Conservation (phyloP, 2,329 filamentous ascomycete species). For the Triangularia verruculosa region DNA sequence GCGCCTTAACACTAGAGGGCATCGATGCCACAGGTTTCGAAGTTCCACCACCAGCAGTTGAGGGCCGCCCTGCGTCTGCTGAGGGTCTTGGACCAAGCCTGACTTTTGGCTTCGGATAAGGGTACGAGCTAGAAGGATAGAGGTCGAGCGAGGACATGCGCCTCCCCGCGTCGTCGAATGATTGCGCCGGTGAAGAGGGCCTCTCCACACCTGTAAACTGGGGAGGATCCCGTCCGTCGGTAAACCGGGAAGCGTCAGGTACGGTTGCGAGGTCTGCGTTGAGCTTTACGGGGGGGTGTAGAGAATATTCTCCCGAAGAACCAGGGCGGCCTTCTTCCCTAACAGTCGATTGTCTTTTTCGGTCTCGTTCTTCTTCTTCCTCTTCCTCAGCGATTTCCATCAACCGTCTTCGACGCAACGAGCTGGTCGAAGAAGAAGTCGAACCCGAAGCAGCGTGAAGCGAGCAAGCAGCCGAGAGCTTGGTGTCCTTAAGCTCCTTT, state of each 20-base stretch:
- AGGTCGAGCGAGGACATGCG: slow-evolving; percentile 52
- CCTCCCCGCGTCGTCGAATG: slow-evolving; percentile 40
- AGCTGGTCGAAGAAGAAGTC: slow-evolving; percentile 79
- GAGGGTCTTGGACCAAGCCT: slow-evolving; percentile 87
- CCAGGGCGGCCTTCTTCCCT: slow-evolving; percentile 41
- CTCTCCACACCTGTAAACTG: slow-evolving; percentile 48
- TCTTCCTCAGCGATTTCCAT: slow-evolving; percentile 94
- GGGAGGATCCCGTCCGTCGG: slow-evolving; percentile 48
- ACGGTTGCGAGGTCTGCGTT: slow-evolving; percentile 51
- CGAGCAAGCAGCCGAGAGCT: slow-evolving; percentile 83
- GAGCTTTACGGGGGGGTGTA: slow-evolving; percentile 44
- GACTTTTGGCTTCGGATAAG: slow-evolving; percentile 70
- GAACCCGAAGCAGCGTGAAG: slow-evolving; percentile 85
- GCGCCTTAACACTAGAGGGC: slow-evolving; percentile 74
- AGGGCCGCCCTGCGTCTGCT: slow-evolving; percentile 59
- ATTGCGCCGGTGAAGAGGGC: slow-evolving; percentile 45
- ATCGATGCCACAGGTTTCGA: slow-evolving; percentile 74
- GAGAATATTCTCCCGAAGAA: slow-evolving; percentile 33
- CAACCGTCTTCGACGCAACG: slow-evolving; percentile 70
- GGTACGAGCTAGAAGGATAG: slow-evolving; percentile 48
- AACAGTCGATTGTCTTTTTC: slow-evolving; percentile 56
- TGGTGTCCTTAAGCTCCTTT: slow-evolving; percentile 81
- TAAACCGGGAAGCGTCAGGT: slow-evolving; percentile 50
- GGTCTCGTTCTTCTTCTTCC: slow-evolving; percentile 60
- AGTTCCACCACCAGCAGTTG: slow-evolving; percentile 56